A percentile compares a stretch with the other conserved stretches of the same genome.
Evolutionary conservation across 306 rosid genomes (phyloP).

Genomic region (Vigna nakashimae): DNA sequence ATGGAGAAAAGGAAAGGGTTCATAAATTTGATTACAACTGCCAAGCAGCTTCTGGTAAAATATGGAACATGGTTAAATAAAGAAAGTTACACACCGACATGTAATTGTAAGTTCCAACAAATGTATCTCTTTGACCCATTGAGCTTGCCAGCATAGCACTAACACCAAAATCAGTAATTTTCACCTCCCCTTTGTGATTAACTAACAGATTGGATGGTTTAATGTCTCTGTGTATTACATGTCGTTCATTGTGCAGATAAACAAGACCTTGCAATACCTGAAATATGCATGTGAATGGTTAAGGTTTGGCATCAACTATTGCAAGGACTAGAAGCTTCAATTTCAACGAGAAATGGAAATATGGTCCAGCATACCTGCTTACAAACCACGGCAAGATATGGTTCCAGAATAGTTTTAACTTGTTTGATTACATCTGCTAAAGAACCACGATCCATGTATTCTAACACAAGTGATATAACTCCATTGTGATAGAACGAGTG

Average conservation of each 20-base stretch:
- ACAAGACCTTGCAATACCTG: conserved; percentile 97
- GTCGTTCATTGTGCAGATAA: conserved; percentile 92
- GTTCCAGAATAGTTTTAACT: conserved; percentile 95
- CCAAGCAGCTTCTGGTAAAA: conserved; percentile 18
- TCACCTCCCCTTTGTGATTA: conserved; percentile 96
- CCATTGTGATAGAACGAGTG: conserved; percentile 97
- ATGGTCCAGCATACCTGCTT: conserved; percentile 72
- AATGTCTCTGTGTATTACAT: conserved; percentile 96
- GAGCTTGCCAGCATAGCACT: conserved; percentile 97
- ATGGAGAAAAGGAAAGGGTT: background rate
- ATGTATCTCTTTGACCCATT: conserved; percentile 98
- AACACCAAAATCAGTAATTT: conserved; percentile 98
- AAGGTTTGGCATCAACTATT: conserved; percentile 23
- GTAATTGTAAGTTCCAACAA: conserved; percentile 97
- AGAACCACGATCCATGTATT: conserved; percentile 99
- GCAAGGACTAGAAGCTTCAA: conserved; percentile 27
- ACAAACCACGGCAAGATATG: conserved; percentile 98
- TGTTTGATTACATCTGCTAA: conserved; percentile 84
- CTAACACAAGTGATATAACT: conserved; percentile 87
- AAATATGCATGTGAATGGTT: conserved; percentile 31
- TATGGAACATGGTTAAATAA: conserved; percentile 17
- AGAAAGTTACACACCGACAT: conserved; percentile 89
- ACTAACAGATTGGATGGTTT: conserved; percentile 95
- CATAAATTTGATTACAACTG: conserved; percentile 10
- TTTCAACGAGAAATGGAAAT: conserved; percentile 30